A percentile compares a stretch with the other conserved stretches of the same genome.
These are phyloP conservation scores for Tulasnella sp. DNA, from an alignment of 768 basidiomycete species.

Conservation along the genomic window DNA sequence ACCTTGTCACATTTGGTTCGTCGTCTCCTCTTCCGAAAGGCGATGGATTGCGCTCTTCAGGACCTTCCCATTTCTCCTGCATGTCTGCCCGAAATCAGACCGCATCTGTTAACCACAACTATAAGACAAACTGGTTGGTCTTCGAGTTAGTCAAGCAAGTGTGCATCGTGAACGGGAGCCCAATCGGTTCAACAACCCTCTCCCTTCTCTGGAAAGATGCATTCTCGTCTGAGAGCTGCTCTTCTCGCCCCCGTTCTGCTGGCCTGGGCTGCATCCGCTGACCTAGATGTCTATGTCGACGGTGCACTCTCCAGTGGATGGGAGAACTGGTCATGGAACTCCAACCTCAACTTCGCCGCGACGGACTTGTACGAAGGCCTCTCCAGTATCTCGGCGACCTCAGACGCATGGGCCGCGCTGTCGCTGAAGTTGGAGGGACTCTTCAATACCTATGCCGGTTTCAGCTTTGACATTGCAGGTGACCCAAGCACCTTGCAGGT, in stretches of 20 bases:
- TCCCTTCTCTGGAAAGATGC: not conserved
- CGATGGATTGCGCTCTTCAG: not conserved
- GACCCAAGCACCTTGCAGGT: constrained; percentile 42
- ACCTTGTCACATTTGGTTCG: not conserved
- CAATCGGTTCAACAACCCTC: not conserved
- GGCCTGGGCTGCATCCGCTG: constrained; percentile 39
- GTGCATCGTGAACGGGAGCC: not conserved
- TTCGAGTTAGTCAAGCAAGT: not conserved
- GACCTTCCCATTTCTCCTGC: not conserved
- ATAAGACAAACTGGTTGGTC: not conserved
- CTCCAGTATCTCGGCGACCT: constrained; percentile 51
- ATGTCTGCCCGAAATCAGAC: not conserved
- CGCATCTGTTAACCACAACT: not conserved
- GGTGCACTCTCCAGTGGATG: constrained; percentile 50
- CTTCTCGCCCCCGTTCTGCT: not conserved
- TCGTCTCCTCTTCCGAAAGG: not conserved
- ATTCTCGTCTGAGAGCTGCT: not conserved
- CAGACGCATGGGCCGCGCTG: constrained; percentile 51
- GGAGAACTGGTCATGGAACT: constrained; percentile 60
- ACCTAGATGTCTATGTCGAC: constrained; percentile 52
- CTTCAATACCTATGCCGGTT: constrained; percentile 52
- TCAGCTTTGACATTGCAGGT: constrained; percentile 56
- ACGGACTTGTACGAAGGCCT: constrained; percentile 50
- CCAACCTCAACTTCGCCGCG: constrained; percentile 50
- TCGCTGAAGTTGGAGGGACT: constrained; percentile 52